Evolutionary conservation across 306 rosid genomes (phyloP), one percentile per base, ranked within the genome.

Genomic region (Lathyrus oleraceus): DNA sequence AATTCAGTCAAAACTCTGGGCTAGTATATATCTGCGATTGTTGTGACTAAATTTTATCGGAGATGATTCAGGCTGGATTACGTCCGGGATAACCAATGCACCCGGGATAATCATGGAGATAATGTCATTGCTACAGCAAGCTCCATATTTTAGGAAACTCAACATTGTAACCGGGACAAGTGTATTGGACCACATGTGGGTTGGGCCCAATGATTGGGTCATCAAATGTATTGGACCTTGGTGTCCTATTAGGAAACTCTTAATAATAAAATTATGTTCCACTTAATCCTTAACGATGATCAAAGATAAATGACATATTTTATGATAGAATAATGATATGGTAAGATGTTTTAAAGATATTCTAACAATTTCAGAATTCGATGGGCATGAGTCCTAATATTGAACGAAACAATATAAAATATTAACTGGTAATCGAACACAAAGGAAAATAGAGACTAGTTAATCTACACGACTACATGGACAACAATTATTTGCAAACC

Each of bases 401-500:
- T 45, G 27, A 72, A 32, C 36, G 25, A 20, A 72, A 60, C 21
- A 10, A n/a, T 8, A 10, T 32, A 53, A 63, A 7, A 28, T 30
- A 9, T 66, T 44, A 20, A 10, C 28, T 13, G 17, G 21, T 28
- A 74, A 25, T 58, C 13, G 30, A 42, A 23, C 25, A 1, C 2
- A 59, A 14, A 13, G n/a, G 71, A n/a, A 11, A 51, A 51, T 63
- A 39, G 63, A 32, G 64, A 13, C 19, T 54, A n/a, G 44, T 38
- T 73, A 62, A 65, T 27, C 59, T 19, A 20, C 13, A 28, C 12
- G 60, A 25, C 59, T 30, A 30, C 17, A 8, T 8, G 67, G 32
- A 65, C 48, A 43, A 54, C 28, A 58, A 30, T 9, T 53, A 58
- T 48, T 42, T 61, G 65, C 28, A 52, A 52, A 28, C 25, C 65